Conservation (phyloP, 2,329 filamentous ascomycete genomes). For the Cercospora berteroae region DNA sequence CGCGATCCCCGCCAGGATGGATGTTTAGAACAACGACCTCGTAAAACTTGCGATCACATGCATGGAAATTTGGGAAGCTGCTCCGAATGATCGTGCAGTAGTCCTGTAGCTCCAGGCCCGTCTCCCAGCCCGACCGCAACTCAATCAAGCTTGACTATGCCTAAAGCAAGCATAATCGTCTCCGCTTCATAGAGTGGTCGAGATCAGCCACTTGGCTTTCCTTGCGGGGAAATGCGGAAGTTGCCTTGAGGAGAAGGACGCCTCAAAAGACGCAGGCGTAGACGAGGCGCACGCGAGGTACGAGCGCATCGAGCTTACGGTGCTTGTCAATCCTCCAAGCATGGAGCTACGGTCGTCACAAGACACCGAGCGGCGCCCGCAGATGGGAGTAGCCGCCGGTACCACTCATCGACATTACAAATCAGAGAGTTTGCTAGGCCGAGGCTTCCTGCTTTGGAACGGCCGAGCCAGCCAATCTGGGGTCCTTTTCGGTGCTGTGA, state of each 20-base stretch:
- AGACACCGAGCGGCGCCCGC: neutral
- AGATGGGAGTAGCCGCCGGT: neutral
- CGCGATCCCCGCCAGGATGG: neutral
- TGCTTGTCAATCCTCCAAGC: constrained; percentile 2
- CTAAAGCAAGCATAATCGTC: neutral
- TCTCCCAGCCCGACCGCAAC: neutral
- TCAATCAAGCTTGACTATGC: constrained; percentile 1
- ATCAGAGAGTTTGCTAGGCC: neutral
- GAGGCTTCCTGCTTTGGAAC: neutral
- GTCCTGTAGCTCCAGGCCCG: neutral
- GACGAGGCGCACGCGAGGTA: constrained; percentile 9
- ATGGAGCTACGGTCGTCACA: neutral
- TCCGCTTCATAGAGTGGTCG: neutral
- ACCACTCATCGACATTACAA: neutral
- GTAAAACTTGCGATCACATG: neutral
- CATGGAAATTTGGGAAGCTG: neutral
- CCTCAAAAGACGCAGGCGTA: neutral
- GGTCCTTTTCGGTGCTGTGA: neutral
- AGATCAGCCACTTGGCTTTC: neutral
- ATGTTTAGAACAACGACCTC: neutral
- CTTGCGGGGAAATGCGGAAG: constrained; percentile 5
- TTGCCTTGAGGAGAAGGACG: neutral
- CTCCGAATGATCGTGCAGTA: neutral
- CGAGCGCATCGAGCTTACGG: neutral
- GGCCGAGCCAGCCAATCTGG: neutral